Conservation (phyloP, 371 early-diverging fungal species). For the Actinomucor elegans region DNA sequence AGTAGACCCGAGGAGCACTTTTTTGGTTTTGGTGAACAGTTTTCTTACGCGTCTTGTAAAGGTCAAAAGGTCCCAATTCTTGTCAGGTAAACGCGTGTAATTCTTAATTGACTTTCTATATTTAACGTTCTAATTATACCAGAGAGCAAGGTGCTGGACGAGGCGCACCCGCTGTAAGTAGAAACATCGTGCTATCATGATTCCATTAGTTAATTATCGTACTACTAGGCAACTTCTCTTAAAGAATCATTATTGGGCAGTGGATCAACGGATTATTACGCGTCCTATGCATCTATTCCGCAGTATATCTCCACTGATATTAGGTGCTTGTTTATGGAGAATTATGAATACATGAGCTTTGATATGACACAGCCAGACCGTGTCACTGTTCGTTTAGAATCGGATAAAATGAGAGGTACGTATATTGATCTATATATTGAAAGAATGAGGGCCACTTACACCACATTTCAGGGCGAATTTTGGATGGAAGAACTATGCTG, state of each 20-base stretch:
- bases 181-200: neutral
- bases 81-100: conserved; percentile 13
- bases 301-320: conserved; percentile 49
- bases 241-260: conserved; percentile 36
- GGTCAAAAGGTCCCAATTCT: conserved; percentile 53
- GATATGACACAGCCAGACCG: conserved; percentile 44
- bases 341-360: conserved; percentile 52
- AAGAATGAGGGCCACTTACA: neutral
- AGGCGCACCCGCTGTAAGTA: conserved; percentile 32
- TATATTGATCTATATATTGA: neutral
- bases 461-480: conserved; percentile 30
- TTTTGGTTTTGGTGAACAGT: conserved; percentile 56
- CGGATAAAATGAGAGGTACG: conserved; percentile 25
- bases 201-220: neutral
- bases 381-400: conserved; percentile 39
- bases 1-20: conserved; percentile 40
- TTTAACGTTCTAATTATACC: neutral
- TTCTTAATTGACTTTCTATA: neutral
- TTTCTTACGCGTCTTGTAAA: conserved; percentile 35
- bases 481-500: conserved; percentile 43
- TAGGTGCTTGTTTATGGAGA: conserved; percentile 47
- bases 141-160: conserved; percentile 45
- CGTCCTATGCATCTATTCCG: conserved; percentile 50
- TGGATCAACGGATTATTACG: conserved; percentile 26
- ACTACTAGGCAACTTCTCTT: conserved; percentile 20